These are phyloP conservation scores for Schizophyllum amplum DNA, from an alignment of 1,284 basidiomycete species.

Conservation along the genomic window DNA sequence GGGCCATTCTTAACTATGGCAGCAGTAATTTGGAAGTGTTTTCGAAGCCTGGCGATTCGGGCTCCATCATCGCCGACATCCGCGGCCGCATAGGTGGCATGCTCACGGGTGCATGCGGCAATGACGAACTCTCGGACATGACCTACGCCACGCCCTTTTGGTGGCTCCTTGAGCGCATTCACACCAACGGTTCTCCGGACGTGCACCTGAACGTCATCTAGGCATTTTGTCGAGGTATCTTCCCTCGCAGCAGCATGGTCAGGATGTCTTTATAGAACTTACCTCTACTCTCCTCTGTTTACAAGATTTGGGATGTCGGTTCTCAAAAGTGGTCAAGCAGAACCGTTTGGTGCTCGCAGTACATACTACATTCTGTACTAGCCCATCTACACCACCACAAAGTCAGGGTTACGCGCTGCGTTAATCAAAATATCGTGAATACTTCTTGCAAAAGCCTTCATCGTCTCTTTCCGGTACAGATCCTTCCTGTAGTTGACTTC, in stretches of 20 bases:
- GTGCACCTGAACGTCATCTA: background rate
- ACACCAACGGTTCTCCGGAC: background rate
- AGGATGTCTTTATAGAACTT: no score
- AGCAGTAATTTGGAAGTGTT: no score
- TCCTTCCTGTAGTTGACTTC: slow-evolving; percentile 2
- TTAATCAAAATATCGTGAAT: background rate
- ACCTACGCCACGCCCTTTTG: slow-evolving; percentile 3
- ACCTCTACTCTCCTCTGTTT: no score
- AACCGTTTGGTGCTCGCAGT: no score
- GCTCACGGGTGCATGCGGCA: slow-evolving; percentile 15
- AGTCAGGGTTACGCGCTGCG: background rate
- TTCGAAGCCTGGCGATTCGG: slow-evolving; percentile 25
- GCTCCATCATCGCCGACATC: slow-evolving; percentile 22
- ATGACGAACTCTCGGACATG: slow-evolving; percentile 18
- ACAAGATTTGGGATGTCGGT: no score
- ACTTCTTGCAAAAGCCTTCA: background rate
- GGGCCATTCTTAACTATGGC: slow-evolving; percentile 18
- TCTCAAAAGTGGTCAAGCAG: no score
- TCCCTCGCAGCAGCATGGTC: no score
- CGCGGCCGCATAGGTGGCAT: slow-evolving; percentile 19
- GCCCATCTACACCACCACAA: background rate
- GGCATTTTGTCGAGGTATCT: no score
- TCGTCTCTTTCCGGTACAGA: background rate
- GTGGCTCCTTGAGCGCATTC: background rate
- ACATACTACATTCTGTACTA: no score